phyloP scores from a whole-genome alignment of 2,329 filamentous ascomycete genomes.

The Fusarium illudens region DNA sequence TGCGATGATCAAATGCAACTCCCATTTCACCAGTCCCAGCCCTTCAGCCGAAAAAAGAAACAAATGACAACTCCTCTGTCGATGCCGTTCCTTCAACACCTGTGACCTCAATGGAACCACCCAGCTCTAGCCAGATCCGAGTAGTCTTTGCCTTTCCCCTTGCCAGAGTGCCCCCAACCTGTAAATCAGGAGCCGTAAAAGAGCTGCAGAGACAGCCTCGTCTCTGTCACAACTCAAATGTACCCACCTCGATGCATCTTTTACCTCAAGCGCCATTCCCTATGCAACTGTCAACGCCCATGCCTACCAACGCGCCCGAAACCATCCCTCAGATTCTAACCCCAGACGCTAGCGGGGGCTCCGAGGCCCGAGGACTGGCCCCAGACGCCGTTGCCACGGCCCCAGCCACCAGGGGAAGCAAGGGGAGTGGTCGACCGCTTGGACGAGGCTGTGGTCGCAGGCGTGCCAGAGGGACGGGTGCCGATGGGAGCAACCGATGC shows the following conservation, averaged over 20 bases:
- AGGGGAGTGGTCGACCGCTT: slow-evolving; percentile 91
- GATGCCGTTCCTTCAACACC: slow-evolving; percentile 39
- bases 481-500: slow-evolving; percentile 89
- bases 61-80: slow-evolving; percentile 40
- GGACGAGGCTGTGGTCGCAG: slow-evolving; percentile 59
- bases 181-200: slow-evolving; percentile 14
- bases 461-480: slow-evolving; percentile 76
- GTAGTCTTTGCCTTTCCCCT: slow-evolving; percentile 17
- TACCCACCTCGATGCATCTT: slow-evolving; percentile 35
- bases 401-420: slow-evolving; percentile 88
- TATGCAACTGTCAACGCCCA: slow-evolving; percentile 39
- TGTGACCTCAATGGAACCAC: slow-evolving; percentile 30
- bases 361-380: slow-evolving; percentile 82
- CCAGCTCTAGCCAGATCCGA: slow-evolving; percentile 33
- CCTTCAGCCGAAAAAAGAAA: slow-evolving; percentile 37
- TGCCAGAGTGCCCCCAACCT: slow-evolving; percentile 13
- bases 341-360: slow-evolving; percentile 94
- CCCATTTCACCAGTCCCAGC: slow-evolving; percentile 34
- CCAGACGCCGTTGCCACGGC: slow-evolving; percentile 84
- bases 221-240: slow-evolving; percentile 21
- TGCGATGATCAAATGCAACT: slow-evolving; percentile 42
- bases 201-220: slow-evolving; percentile 4
- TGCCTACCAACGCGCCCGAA: slow-evolving; percentile 7
- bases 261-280: slow-evolving; percentile 41
- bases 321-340: slow-evolving; percentile 57